Evolutionary conservation across 805 yeast genomes (phyloP), one percentile per base, ranked within the genome.

Genomic region (Tetrapisispora fleetii): DNA sequence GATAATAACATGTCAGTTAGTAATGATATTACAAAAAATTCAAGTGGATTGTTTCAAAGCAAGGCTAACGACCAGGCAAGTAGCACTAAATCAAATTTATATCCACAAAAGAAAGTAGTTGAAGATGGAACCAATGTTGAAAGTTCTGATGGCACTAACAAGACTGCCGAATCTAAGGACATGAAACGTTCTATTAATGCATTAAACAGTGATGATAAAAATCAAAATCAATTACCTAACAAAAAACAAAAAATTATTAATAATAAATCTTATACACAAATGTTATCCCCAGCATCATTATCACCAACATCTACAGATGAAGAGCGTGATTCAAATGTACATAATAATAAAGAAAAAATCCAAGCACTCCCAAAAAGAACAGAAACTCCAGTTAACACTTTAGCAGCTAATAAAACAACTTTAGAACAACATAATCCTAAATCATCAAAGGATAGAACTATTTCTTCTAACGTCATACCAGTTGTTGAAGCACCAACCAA

Each of bases 201-300:
- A 37, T 37, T 44, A 27, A 22, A 37, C 6, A 27, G 27, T 17
- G 6, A 24, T 11, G 24, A 38, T 38, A 19, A 43, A 19, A 24
- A 16, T 27, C 21, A 40, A 11, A 28, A 40, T 6, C 37, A n/a
- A 16, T 13, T 36, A 35, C 14, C 6, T 14, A 18, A 9, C 33
- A 39, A 42, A 47, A n/a, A 19, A 17, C 13, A 7, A 10, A 24
- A 47, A 18, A 27, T 9, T 19, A 21, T 5, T 3, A 36, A 43
- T 19, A 30, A 40, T 9, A 32, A 14, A 1, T 41, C 17, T 37
- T 43, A 44, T 21, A 24, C 19, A 19, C 24, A 28, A 28, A 17
- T 44, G 9, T 40, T 67, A 27, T 63, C 71, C 8, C 73, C 73
- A 4, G 70, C 58, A 22, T 68, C 72, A 1, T 49, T 68, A 27